Percentiles rank a stretch among this genome's conserved stretches.
These are phyloP conservation scores for Lanmaoa pseudosensibilis DNA, from an alignment of 768 basidiomycete species.

Conservation along the genomic window DNA sequence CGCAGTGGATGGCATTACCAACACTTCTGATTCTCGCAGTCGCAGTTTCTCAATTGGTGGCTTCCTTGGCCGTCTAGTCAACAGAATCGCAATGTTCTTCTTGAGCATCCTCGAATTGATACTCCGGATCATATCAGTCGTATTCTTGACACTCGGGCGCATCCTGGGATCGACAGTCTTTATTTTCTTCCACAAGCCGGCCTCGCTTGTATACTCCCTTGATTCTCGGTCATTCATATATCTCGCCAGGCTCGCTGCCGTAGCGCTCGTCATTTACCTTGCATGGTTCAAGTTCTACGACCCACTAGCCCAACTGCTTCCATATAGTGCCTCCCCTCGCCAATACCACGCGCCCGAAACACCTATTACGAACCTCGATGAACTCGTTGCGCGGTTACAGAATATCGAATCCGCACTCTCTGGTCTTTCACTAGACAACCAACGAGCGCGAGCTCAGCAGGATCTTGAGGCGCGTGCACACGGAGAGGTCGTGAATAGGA, in stretches of 20 bases:
- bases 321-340: conserved; percentile 32
- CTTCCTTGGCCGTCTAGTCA: conserved; percentile 44
- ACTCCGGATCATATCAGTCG: conserved; percentile 30
- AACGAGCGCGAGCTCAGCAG: conserved; percentile 48
- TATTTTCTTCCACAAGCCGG: conserved; percentile 49
- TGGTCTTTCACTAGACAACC: conserved; percentile 54
- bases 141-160: conserved; percentile 46
- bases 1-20: conserved; percentile 26
- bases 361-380: conserved; percentile 65
- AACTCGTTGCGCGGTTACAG: conserved; percentile 61
- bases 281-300: conserved; percentile 47
- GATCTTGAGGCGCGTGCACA: conserved; percentile 54
- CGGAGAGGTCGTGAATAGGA: conserved; percentile 51
- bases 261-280: conserved; percentile 45
- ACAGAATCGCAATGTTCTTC: conserved; percentile 35
- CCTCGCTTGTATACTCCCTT: conserved; percentile 38
- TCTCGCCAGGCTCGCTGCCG: conserved; percentile 42
- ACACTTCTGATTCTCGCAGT: conserved; percentile 21
- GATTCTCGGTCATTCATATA: conserved; percentile 32
- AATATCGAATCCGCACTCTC: conserved; percentile 64
- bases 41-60: conserved; percentile 47
- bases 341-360: conserved; percentile 54
- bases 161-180: conserved; percentile 51
- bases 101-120: conserved; percentile 25
- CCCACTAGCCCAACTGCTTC: conserved; percentile 33